These are phyloP conservation scores for Tolypocladium inflatum DNA, from an alignment of 2,329 filamentous ascomycete genomes.

Conservation along the genomic window DNA sequence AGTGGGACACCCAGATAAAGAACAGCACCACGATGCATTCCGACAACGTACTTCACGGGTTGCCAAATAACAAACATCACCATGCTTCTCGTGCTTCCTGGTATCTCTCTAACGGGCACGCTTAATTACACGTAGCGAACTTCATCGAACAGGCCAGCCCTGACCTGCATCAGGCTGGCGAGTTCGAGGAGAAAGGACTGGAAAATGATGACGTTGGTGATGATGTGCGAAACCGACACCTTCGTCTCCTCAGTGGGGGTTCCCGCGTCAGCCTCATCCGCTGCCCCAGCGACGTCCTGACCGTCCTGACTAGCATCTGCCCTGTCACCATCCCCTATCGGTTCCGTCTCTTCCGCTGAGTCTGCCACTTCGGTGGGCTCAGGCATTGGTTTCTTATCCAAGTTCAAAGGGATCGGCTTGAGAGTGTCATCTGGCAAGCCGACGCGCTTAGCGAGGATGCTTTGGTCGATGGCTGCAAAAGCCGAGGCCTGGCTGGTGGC, in stretches of 20 bases:
- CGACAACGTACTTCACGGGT: not conserved
- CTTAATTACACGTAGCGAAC: slow-evolving; percentile 46
- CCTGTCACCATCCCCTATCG: slow-evolving; percentile 6
- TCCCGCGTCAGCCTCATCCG: slow-evolving; percentile 4
- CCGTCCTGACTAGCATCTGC: slow-evolving; percentile 9
- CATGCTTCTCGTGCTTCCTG: not conserved
- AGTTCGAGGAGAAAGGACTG: slow-evolving; percentile 75
- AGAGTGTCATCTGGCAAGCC: slow-evolving; percentile 33
- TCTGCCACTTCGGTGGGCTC: slow-evolving; percentile 9
- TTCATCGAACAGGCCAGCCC: slow-evolving; percentile 68
- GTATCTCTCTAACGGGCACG: not conserved
- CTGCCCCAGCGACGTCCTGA: not conserved
- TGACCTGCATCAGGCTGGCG: slow-evolving; percentile 63
- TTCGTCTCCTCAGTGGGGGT: slow-evolving; percentile 19
- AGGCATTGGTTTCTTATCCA: slow-evolving; percentile 15
- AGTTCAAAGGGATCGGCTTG: slow-evolving; percentile 34
- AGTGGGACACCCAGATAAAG: too few species aligned
- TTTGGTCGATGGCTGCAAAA: slow-evolving; percentile 55
- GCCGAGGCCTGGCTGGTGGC: slow-evolving; percentile 45
- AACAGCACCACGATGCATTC: too few species aligned
- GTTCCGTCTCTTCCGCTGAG: slow-evolving; percentile 9
- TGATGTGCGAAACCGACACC: slow-evolving; percentile 64
- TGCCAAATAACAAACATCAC: not conserved
- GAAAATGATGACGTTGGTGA: slow-evolving; percentile 71
- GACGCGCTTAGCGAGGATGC: slow-evolving; percentile 46